Evolutionary conservation across 2,329 filamentous ascomycete species (phyloP).

Genomic region (Trichoderma atrobrunneum): DNA sequence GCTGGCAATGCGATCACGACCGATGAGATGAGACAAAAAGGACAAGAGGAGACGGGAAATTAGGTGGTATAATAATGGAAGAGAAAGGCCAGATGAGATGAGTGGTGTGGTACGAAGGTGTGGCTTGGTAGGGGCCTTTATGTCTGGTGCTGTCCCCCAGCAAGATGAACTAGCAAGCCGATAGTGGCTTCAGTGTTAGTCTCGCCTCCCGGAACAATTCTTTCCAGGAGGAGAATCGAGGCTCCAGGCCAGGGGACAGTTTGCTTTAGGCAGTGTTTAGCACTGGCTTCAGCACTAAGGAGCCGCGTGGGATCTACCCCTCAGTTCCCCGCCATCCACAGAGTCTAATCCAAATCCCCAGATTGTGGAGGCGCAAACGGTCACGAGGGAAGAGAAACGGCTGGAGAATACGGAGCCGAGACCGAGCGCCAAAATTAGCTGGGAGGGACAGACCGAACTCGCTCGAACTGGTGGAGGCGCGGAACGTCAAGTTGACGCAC

Average conservation of each 20-base stretch:
- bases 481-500: background rate
- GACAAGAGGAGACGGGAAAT: background rate
- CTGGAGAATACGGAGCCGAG: background rate
- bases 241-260: background rate
- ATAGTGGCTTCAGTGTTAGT: background rate
- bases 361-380: conserved; percentile 15
- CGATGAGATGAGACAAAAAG: background rate
- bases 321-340: conserved; percentile 15
- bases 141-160: background rate
- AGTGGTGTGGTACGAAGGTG: background rate
- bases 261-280: background rate
- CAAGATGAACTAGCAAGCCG: background rate
- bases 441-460: background rate
- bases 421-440: background rate
- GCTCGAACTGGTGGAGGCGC: background rate
- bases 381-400: conserved; percentile 10
- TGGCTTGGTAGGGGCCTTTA: background rate
- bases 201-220: conserved; percentile 16
- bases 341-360: background rate
- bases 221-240: conserved; percentile 15
- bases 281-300: background rate
- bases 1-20: background rate
- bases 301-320: conserved; percentile 15
- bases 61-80: background rate
- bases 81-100: background rate